Evolutionary conservation across 306 rosid species (phyloP), one percentile per base, ranked within the genome.

Genomic region (Carpinus fangiana): DNA sequence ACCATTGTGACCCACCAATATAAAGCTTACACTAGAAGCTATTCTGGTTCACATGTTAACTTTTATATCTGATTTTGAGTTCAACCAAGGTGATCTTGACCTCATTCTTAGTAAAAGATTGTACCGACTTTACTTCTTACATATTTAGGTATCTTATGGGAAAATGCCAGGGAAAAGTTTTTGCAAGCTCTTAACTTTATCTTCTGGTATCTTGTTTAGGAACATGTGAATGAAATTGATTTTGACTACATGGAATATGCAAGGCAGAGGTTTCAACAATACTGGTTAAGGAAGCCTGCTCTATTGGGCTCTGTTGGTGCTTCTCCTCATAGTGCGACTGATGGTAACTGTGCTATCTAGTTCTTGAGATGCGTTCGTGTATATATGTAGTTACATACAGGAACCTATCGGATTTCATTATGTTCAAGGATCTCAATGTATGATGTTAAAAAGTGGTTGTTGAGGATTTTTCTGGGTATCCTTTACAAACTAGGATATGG

Each of bases 161-260:
- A 52, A 72, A 28, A 21, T 7, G 21, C 46, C 26, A 1, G 76
- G 57, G 57, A 9, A 18, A 1, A 38, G 38, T 3, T 3, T 38
- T 18, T 17, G 13, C 28, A 38, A 66, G 6, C 16, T 18, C 17
- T 57, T 66, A 16, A 17, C 17, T 38, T 72, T 50, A 31, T 47
- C 57, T 51, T 28, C 14, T 51, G 55, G 36, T 48, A 38, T 73
- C 31, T 77, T 81, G 46, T 64, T 68, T 90, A 93, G 98, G 95
- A 84, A 76, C 93, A 90, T 81, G 93, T 91, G 60, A 93, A 90
- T 83, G 90, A 84, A 51, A 93, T 93, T 8, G 93, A 91, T n/a
- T 93, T 93, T 41, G 88, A 90, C 83, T 93, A 90, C 91, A 84
- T 85, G 76, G 93, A 91, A 70, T 93, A 93, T 79, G 98, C 97